phyloP scores from a whole-genome alignment of 169 alveolate species.

The Cryptosporidium parvum region DNA sequence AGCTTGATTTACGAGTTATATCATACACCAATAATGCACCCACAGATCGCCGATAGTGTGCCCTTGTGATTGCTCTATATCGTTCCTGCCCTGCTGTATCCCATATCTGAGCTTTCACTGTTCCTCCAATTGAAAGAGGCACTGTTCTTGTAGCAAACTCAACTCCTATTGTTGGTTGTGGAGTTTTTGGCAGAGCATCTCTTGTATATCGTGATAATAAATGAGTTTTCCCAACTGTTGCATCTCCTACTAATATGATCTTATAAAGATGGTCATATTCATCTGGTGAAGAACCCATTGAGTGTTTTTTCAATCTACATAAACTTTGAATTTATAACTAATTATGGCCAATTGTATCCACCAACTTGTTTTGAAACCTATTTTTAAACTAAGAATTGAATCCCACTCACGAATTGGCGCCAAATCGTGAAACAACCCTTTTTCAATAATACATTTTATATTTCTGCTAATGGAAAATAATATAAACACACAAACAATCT shows the following conservation, averaged over 20 bases:
- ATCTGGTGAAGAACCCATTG: constrained; percentile 78
- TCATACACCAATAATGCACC: constrained; percentile 97
- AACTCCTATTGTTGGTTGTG: constrained; percentile 98
- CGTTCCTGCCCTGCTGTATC: constrained; percentile 97
- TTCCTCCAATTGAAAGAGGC: constrained; percentile 95
- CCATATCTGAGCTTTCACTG: constrained; percentile 94
- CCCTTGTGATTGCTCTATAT: constrained; percentile 93
- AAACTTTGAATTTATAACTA: background rate
- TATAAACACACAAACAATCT: background rate
- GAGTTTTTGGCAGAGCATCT: constrained; percentile 94
- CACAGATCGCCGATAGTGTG: constrained; percentile 94
- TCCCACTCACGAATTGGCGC: constrained; percentile 32
- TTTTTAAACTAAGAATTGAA: background rate
- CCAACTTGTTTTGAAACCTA: background rate
- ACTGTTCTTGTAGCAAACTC: constrained; percentile 98
- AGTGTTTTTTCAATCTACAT: constrained; percentile 1
- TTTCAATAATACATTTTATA: background rate
- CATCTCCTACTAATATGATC: constrained; percentile 96
- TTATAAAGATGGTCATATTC: constrained; percentile 89
- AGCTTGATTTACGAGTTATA: constrained; percentile 91
- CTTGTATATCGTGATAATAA: constrained; percentile 93
- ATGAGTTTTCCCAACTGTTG: constrained; percentile 97
- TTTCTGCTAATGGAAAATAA: background rate
- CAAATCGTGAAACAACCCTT: background rate
- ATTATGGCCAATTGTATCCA: background rate